These are phyloP conservation scores for Camellia sinensis DNA, from an alignment of 148 eudicot species.

Conservation along the genomic window DNA sequence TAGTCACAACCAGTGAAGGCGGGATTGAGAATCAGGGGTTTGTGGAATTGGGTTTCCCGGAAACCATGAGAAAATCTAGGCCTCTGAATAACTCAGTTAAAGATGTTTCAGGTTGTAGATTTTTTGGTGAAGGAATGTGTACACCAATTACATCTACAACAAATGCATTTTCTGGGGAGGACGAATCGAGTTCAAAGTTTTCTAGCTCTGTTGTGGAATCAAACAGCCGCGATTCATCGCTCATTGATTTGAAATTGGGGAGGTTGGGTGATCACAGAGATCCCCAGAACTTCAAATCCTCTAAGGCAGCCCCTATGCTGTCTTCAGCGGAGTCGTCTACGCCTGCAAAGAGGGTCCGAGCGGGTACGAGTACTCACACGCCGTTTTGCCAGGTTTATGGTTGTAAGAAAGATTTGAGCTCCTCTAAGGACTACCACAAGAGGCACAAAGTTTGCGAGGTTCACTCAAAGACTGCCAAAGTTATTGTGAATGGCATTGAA, in stretches of 20 bases:
- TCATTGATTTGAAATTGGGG: constrained; percentile 60
- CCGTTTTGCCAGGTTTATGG: constrained; percentile 75
- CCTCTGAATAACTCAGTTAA: constrained; percentile 21
- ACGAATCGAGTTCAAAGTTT: constrained; percentile 28
- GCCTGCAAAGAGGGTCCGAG: constrained; percentile 44
- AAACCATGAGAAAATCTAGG: constrained; percentile 30
- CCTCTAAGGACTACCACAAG: constrained; percentile 69
- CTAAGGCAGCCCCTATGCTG: constrained; percentile 23
- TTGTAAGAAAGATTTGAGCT: constrained; percentile 69
- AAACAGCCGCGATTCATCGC: constrained; percentile 34
- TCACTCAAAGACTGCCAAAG: constrained; percentile 77
- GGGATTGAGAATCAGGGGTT: constrained; percentile 34
- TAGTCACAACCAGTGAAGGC: constrained; percentile 21
- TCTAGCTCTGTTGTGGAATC: constrained; percentile 46
- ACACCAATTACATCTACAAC: constrained; percentile 26
- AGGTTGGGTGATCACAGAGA: constrained; percentile 30
- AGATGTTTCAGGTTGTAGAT: neutral
- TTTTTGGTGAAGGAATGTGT: constrained; percentile 11
- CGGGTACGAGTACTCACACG: constrained; percentile 31
- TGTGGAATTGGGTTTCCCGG: constrained; percentile 34
- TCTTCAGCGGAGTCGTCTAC: constrained; percentile 37
- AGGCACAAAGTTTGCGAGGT: constrained; percentile 90
- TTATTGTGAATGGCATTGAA: constrained; percentile 76
- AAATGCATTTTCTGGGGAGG: constrained; percentile 35
- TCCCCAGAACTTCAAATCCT: constrained; percentile 18